Conservation (phyloP, 768 basidiomycete genomes). For the Grammothele lineata region DNA sequence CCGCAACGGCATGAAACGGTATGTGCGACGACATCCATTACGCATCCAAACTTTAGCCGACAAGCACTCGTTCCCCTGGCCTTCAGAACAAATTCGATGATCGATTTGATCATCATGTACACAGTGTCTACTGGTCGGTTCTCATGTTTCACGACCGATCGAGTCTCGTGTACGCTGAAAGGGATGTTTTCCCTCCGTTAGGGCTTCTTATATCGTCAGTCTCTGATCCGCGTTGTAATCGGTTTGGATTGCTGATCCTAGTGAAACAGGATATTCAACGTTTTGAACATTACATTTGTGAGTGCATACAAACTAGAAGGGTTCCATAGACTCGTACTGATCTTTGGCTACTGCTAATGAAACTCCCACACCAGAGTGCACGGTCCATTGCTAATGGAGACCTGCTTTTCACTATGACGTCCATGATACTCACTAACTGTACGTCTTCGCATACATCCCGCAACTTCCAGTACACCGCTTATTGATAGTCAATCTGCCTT, state of each 20-base stretch:
- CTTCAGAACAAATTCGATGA: constrained; percentile 2
- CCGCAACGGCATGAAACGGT: neutral
- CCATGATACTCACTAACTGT: constrained; percentile 1
- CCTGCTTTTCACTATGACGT: neutral
- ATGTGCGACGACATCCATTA: neutral
- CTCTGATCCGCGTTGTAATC: no score
- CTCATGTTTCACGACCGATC: no score
- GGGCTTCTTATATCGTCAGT: neutral
- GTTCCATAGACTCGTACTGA: no score
- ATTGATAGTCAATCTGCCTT: no score
- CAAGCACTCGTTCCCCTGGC: no score
- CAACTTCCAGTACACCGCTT: no score
- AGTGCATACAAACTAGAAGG: neutral
- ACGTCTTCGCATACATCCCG: neutral
- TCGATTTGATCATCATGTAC: constrained; percentile 2
- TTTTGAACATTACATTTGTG: constrained; percentile 3
- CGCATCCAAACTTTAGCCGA: no score
- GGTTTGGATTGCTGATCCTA: neutral
- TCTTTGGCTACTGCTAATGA: no score
- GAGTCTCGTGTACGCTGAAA: neutral
- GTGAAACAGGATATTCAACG: neutral
- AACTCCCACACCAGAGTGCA: no score
- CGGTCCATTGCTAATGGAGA: neutral
- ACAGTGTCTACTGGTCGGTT: constrained; percentile 3
- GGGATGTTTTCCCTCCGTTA: neutral